phyloP scores from a whole-genome alignment of 208 protist genomes.

The Leishmania martiniquensis region DNA sequence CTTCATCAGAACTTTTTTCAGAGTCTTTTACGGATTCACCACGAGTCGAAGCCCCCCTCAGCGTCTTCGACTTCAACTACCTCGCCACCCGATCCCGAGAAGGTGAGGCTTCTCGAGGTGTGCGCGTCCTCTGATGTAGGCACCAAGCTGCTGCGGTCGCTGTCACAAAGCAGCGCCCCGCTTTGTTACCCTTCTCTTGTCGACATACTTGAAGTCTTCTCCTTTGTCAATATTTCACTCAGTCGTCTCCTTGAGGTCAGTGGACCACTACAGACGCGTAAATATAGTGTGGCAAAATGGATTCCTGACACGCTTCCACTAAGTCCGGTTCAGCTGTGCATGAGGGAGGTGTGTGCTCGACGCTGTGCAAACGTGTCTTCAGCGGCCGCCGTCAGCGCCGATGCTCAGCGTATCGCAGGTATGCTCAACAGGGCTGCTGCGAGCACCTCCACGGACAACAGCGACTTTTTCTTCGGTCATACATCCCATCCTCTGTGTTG shows the following conservation, averaged over 20 bases:
- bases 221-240: constrained; percentile 77
- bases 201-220: constrained; percentile 77
- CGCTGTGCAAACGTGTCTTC: constrained; percentile 15
- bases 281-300: constrained; percentile 68
- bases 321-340: constrained; percentile 37
- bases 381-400: background rate
- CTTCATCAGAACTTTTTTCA: constrained; percentile 79
- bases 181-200: constrained; percentile 77
- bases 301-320: background rate
- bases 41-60: constrained; percentile 31
- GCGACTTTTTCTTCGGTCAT: constrained; percentile 35
- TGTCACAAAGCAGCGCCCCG: constrained; percentile 48
- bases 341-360: constrained; percentile 33
- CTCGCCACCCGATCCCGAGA: constrained; percentile 17
- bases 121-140: constrained; percentile 56
- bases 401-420: constrained; percentile 24
- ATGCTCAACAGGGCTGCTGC: constrained; percentile 33
- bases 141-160: constrained; percentile 49
- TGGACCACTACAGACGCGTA: constrained; percentile 68
- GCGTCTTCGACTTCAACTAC: background rate
- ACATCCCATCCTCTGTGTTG: constrained; percentile 37
- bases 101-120: constrained; percentile 42
- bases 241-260: constrained; percentile 77
- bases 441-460: background rate
- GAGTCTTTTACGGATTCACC: constrained; percentile 56